Percentiles rank a stretch among this genome's conserved stretches.
Conservation (phyloP, 768 basidiomycete species). For the Trametes villosa region DNA sequence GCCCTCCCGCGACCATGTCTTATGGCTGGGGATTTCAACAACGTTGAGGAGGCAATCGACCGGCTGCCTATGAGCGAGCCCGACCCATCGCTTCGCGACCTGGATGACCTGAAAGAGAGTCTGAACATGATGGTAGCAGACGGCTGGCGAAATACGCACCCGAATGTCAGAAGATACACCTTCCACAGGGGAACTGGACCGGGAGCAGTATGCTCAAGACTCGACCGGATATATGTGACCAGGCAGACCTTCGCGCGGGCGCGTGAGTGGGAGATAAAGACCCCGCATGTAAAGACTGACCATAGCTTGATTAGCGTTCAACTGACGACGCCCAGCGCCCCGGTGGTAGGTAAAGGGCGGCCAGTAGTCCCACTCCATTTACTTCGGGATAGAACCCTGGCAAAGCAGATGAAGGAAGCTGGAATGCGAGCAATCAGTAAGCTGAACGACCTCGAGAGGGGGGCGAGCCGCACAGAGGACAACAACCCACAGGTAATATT, state of each 20-base stretch:
- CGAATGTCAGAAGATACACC: not conserved
- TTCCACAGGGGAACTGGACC: not conserved
- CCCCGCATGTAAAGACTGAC: not conserved
- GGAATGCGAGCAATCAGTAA: not conserved
- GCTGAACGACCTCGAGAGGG: not conserved
- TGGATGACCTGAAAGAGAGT: not conserved
- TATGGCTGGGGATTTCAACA: slow-evolving; percentile 9
- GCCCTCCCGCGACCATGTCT: not conserved
- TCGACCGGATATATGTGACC: not conserved
- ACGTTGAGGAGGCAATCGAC: not conserved
- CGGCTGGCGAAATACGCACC: not conserved
- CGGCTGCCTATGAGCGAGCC: not conserved
- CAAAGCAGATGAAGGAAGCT: not conserved
- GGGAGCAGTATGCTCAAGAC: not conserved
- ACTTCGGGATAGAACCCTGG: not conserved
- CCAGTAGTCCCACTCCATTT: not conserved
- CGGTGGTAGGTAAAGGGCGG: not conserved
- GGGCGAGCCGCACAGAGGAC: not conserved
- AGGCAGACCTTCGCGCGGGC: not conserved
- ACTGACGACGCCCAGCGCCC: not conserved
- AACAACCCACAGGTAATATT: slow-evolving; percentile 1
- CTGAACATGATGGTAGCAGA: not conserved
- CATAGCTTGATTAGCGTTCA: not conserved
- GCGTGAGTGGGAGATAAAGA: not conserved
- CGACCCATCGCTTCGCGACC: not conserved